Evolutionary conservation across 2,329 filamentous ascomycete species (phyloP), one percentile per base, ranked within the genome.

Genomic region (Neurospora sp.): DNA sequence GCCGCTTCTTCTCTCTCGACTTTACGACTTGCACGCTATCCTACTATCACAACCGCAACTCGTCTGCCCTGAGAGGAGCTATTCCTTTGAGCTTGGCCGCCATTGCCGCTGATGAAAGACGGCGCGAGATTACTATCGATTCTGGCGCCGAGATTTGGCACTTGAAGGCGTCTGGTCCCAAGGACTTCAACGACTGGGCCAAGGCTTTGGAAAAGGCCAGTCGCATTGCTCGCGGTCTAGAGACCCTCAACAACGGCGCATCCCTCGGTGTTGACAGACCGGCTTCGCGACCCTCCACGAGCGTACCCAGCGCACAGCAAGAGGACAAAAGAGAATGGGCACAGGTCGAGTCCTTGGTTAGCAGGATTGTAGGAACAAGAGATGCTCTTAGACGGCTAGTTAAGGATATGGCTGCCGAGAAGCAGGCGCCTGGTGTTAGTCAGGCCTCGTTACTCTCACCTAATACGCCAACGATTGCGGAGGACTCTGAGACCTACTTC

Each of bases 91-190:
- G 93, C 36, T 82, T 99, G 68, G 96, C 96, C 17, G 96, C 93
- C 4, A 91, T 99, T 71, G 92, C 94, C 3, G 93, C 93, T 8
- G 94, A 97, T 77, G 92, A 96, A 78, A 89, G 92, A 76, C 89
- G 92, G 43, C 88, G 93, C 73, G 95, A 98, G 79, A 97, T 99
- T 68, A 97, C 91, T 57, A 96, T 99, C 70, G 96, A 99, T 78
- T 98, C 96, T 0, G 96, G 96, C 1, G 94, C 96, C 2, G 96
- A 99, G 80, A 89, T 99, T 36, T 99, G 96, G 96, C 96, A 98
- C 81, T 83, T 99, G 38, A 90, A 90, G 76, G 93, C 96, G 3
- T 88, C 87, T 67, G 97, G 92, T 75, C 87, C 88, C 67, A 91
- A 91, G 73, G 95, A 98, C 72, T 99, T 97, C 77, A 86, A 88